Conservation (phyloP, 163 green algal species). For the Scenedesmus sp. region DNA sequence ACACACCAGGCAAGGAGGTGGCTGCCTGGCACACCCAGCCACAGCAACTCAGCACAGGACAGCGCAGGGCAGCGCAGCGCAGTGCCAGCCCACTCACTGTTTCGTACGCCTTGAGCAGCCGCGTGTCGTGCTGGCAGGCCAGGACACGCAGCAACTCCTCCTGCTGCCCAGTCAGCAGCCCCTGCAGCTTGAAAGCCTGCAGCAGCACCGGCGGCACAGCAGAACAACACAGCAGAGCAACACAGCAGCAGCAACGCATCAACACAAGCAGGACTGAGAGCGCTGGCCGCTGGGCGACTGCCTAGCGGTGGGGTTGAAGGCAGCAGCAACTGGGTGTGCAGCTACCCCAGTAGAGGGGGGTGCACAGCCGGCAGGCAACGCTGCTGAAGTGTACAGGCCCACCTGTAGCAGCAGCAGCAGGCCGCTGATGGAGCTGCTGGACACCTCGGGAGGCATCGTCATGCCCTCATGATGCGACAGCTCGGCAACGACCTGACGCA, state of each 20-base stretch:
- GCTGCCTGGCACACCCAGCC: neutral
- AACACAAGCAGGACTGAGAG: neutral
- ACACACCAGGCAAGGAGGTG: too few species aligned
- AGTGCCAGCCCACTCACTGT: constrained; percentile 5
- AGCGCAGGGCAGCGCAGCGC: neutral
- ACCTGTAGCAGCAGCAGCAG: constrained; percentile 61
- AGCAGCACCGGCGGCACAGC: constrained; percentile 61
- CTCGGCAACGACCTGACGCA: constrained; percentile 32
- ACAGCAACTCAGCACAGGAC: too few species aligned
- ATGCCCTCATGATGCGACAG: constrained; percentile 35
- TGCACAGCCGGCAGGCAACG: neutral
- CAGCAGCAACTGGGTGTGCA: too few species aligned
- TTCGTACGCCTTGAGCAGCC: constrained; percentile 48
- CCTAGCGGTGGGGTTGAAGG: too few species aligned
- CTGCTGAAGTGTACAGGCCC: neutral
- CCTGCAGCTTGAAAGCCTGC: constrained; percentile 50
- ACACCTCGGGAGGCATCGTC: constrained; percentile 17
- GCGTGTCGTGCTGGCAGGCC: constrained; percentile 62
- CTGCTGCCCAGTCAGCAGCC: constrained; percentile 62
- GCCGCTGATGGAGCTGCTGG: constrained; percentile 2
- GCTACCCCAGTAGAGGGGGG: too few species aligned
- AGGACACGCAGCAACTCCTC: constrained; percentile 55
- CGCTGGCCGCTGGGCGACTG: too few species aligned
- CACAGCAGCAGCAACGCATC: neutral
- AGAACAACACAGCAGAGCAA: constrained; percentile 44